Conservation (phyloP, 495 filamentous ascomycete genomes). For the Peziza echinospora region DNA sequence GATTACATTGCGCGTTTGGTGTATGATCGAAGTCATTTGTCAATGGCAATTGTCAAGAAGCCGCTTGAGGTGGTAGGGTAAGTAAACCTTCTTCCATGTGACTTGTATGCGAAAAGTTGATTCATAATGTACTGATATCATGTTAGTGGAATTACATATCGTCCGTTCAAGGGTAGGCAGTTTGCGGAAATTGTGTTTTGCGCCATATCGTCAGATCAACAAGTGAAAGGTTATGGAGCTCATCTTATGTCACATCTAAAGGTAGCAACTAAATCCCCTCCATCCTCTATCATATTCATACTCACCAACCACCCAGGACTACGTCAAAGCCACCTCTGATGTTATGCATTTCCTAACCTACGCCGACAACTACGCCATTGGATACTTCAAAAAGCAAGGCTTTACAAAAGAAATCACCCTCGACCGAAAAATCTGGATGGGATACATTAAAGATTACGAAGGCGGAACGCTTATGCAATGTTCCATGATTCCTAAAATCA, state of each 20-base stretch:
- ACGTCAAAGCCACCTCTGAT: slow-evolving; percentile 86
- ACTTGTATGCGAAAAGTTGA: neutral
- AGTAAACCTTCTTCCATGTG: neutral
- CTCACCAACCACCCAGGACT: slow-evolving; percentile 33
- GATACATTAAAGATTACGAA: slow-evolving; percentile 99
- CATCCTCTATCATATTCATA: neutral
- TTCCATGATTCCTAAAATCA: slow-evolving; percentile 82
- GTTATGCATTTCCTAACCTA: slow-evolving; percentile 99
- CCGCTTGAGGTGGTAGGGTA: slow-evolving; percentile 69
- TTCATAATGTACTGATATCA: neutral
- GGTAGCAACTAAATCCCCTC: slow-evolving; percentile 4
- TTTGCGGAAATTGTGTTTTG: slow-evolving; percentile 99
- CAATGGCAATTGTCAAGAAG: slow-evolving; percentile 93
- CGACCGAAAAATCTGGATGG: slow-evolving; percentile 85
- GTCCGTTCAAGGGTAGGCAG: slow-evolving; percentile 75
- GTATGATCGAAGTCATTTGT: slow-evolving; percentile 88
- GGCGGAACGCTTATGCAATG: slow-evolving; percentile 99
- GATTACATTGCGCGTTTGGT: slow-evolving; percentile 95
- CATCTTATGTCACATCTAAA: slow-evolving; percentile 97
- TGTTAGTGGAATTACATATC: slow-evolving; percentile 64
- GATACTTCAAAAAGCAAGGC: slow-evolving; percentile 98
- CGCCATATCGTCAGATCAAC: slow-evolving; percentile 91
- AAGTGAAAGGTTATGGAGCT: slow-evolving; percentile 95
- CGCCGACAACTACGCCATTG: slow-evolving; percentile 96
- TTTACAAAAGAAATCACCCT: slow-evolving; percentile 98